These are phyloP conservation scores for Monilinia vaccinii-corymbosi DNA, from an alignment of 2,329 filamentous ascomycete genomes.

Conservation along the genomic window DNA sequence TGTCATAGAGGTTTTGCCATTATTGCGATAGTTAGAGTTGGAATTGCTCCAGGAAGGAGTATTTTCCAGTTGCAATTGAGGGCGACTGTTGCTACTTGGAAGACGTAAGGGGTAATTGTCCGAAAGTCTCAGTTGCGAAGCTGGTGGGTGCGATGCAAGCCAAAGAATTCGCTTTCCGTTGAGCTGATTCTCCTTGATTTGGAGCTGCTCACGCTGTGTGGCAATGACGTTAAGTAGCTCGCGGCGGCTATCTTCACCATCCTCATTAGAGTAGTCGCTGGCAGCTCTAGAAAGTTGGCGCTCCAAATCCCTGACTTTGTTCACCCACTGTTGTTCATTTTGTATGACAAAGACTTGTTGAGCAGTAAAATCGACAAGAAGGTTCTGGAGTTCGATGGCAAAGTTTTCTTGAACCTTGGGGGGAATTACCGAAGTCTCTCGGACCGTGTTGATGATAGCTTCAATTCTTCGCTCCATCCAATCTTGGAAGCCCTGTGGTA, in stretches of 20 bases:
- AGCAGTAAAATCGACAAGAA: neutral
- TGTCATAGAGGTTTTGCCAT: neutral
- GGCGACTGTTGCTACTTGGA: neutral
- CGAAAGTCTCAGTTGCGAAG: neutral
- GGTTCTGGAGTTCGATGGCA: neutral
- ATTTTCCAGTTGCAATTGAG: neutral
- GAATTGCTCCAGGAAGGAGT: neutral
- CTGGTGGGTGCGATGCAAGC: slow-evolving; percentile 7
- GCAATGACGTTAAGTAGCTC: neutral
- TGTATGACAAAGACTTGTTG: slow-evolving; percentile 1
- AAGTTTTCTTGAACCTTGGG: neutral
- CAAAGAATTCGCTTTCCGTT: slow-evolving; percentile 8
- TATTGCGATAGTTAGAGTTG: neutral
- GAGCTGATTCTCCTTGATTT: slow-evolving; percentile 5
- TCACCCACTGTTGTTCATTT: neutral
- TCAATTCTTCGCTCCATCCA: neutral
- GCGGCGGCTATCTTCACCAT: neutral
- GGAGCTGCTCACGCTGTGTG: slow-evolving; percentile 1
- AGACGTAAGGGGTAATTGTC: neutral
- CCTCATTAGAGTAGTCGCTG: neutral
- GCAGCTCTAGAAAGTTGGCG: neutral
- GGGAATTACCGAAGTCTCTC: neutral
- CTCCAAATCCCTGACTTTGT: neutral
- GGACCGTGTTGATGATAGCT: neutral
- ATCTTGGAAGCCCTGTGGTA: neutral